Evolutionary conservation across 1,284 basidiomycete genomes (phyloP).

Genomic region (Irpex sp.): DNA sequence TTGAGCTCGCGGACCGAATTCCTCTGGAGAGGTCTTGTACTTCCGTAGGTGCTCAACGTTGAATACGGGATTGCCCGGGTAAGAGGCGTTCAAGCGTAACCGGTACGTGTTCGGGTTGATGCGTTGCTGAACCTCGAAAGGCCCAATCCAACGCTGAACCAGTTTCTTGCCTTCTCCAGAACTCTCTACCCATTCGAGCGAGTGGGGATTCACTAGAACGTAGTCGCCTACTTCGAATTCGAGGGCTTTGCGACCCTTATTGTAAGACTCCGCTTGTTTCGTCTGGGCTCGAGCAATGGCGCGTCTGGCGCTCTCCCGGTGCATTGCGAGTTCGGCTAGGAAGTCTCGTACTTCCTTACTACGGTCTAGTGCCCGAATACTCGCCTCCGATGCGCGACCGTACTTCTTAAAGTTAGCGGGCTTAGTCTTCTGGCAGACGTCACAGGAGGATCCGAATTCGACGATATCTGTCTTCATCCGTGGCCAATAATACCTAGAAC

Average conservation of each 20-base stretch:
- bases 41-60: slow-evolving; percentile 27
- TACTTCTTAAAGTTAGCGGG: background rate
- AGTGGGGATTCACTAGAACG: slow-evolving; percentile 31
- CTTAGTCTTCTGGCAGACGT: background rate
- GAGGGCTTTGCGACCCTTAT: slow-evolving; percentile 5
- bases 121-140: slow-evolving; percentile 16
- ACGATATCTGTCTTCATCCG: no score
- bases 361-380: background rate
- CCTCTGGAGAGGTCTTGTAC: slow-evolving; percentile 14
- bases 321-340: slow-evolving; percentile 1
- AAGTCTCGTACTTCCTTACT: background rate
- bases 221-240: slow-evolving; percentile 22
- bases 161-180: slow-evolving; percentile 30
- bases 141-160: slow-evolving; percentile 16
- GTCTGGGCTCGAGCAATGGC: slow-evolving; percentile 16
- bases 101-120: slow-evolving; percentile 26
- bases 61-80: slow-evolving; percentile 27
- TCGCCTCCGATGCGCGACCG: background rate
- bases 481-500: no score
- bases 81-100: slow-evolving; percentile 23
- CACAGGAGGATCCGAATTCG: no score
- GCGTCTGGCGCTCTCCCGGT: slow-evolving; percentile 12
- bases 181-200: slow-evolving; percentile 20
- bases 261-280: slow-evolving; percentile 9
- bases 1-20: slow-evolving; percentile 13